Evolutionary conservation across 1,139 yeast genomes (phyloP).

Genomic region (Pichia norvegensis): DNA sequence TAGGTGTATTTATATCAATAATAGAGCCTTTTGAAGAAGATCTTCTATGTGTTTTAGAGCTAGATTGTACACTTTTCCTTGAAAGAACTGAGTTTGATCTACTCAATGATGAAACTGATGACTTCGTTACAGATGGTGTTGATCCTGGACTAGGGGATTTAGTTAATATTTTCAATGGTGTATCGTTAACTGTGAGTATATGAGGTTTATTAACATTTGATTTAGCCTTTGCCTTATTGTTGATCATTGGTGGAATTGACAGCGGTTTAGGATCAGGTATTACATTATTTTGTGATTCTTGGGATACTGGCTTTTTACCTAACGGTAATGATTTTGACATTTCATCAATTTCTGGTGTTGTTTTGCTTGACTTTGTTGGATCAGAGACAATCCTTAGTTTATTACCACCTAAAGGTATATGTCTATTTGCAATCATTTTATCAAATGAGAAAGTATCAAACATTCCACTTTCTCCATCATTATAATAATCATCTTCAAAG

Average conservation of each 20-base stretch:
- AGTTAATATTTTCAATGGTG: background rate
- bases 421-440: constrained; percentile 9
- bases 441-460: constrained; percentile 17
- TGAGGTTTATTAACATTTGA: background rate
- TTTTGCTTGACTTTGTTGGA: background rate
- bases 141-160: background rate
- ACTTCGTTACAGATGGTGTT: background rate
- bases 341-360: background rate
- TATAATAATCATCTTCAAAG: constrained; percentile 1
- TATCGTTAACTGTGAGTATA: background rate
- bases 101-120: constrained; percentile 2
- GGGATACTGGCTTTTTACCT: constrained; percentile 1
- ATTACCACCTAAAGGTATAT: background rate
- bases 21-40: constrained; percentile 25
- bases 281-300: background rate
- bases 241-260: constrained; percentile 10
- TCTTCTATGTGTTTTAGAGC: constrained; percentile 18
- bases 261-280: background rate
- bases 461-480: constrained; percentile 13
- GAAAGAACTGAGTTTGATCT: constrained; percentile 33
- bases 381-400: constrained; percentile 3
- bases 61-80: constrained; percentile 45
- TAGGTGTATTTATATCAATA: constrained; percentile 25
- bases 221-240: background rate
- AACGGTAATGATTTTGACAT: constrained; percentile 10